Evolutionary conservation across 1,284 basidiomycete species (phyloP).

Genomic region (Boletellus deceptivus): DNA sequence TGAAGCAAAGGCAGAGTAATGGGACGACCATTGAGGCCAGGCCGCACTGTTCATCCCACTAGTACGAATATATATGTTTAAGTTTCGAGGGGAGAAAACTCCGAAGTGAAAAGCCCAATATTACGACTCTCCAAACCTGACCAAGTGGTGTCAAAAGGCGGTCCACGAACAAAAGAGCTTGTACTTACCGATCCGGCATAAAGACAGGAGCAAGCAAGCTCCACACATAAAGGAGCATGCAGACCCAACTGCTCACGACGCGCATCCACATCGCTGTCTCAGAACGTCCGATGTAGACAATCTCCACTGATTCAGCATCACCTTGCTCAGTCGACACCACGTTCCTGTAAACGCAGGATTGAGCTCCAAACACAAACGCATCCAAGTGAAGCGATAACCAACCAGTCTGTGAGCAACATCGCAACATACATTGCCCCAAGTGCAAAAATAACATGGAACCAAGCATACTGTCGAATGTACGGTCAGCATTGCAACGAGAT

Average conservation of each 20-base stretch:
- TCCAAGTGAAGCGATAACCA: conserved; percentile 33
- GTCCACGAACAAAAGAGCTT: not conserved
- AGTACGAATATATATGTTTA: not conserved
- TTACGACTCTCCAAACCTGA: conserved; percentile 37
- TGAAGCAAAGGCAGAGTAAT: no score
- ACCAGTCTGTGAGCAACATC: conserved; percentile 99
- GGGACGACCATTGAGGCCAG: no score
- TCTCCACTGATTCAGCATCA: conserved; percentile 53
- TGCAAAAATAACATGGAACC: conserved; percentile 98
- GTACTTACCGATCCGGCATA: conserved; percentile 75
- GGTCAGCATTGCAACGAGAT: conserved; percentile 4
- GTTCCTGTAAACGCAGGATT: conserved; percentile 52
- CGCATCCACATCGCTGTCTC: conserved; percentile 99
- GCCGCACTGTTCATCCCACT: no score
- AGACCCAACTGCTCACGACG: conserved; percentile 93
- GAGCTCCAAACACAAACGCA: conserved; percentile 4
- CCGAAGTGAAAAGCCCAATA: no score
- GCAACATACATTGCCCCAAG: conserved; percentile 98
- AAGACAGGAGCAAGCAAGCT: conserved; percentile 87
- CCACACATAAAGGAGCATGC: conserved; percentile 88
- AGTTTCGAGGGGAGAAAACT: not conserved
- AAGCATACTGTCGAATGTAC: conserved; percentile 70
- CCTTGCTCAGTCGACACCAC: conserved; percentile 57
- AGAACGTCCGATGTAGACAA: conserved; percentile 94
- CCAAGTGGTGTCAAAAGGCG: not conserved